Evolutionary conservation across 345 rosid species (phyloP), one percentile per base, ranked within the genome.

Genomic region (Chamaenerion angustifolium): DNA sequence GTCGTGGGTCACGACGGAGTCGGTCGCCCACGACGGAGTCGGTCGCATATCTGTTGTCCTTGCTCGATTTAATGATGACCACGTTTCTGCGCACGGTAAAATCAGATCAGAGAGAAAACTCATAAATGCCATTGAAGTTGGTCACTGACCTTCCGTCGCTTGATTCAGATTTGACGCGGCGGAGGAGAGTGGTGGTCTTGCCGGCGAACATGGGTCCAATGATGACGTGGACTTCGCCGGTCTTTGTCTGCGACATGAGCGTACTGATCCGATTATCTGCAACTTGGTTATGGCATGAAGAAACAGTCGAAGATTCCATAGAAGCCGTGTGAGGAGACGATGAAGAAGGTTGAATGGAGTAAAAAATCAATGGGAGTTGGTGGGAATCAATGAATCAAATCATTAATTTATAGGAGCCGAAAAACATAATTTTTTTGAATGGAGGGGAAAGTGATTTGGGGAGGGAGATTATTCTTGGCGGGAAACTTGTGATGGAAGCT

Each of bases 151-250:
- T 74, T 68, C 95, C 96, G 31, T 43, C 51, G 64, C 48, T 62
- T 69, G 63, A 60, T 56, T 78, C 96, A 1, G 80, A 76, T 27
- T 62, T 74, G 73, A 83, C 70, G n/a, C 81, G 95, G 53, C 89
- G 95, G 66, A 92, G 95, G 23, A 92, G 93, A 7, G 92, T 80
- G 0, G 96, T 92, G 55, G 96, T 81, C 56, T 92, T 92, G 44
- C 98, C 96, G 11, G 96, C 83, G 21, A 92, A 92, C 96, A 92
- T 83, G 47, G 96, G 95, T 4, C 96, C 95, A 13, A 68, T 62
- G 56, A 92, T 82, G 51, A 92, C 87, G 57, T 92, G 98, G 40
- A 92, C 51, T 57, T 83, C 78, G 13, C 96, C 93, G n/a, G 68
- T 54, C 11, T 58, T 62, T 0, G 51, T 35, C 11, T 10, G 59